These are phyloP conservation scores for Lactarius pseudohatsudake DNA, from an alignment of 768 basidiomycete species.

Conservation along the genomic window DNA sequence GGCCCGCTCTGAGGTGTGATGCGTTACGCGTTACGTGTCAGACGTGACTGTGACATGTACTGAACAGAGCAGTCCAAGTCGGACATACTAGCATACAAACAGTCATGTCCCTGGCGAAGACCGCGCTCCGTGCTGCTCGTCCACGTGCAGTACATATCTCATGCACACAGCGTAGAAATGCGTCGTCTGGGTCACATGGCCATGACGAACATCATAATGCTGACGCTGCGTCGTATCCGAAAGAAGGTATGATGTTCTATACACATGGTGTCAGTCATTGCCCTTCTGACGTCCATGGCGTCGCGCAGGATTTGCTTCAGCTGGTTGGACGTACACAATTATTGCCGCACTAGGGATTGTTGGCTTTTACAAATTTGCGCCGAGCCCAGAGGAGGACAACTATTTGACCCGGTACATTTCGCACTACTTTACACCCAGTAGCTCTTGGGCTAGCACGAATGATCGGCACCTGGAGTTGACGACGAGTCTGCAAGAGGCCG, in stretches of 20 bases:
- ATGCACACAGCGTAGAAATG: slow-evolving; percentile 33
- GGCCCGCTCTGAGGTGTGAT: neutral
- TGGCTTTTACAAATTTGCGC: slow-evolving; percentile 68
- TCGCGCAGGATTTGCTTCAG: slow-evolving; percentile 55
- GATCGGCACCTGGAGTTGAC: slow-evolving; percentile 54
- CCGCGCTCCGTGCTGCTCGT: slow-evolving; percentile 16
- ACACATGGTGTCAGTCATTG: neutral
- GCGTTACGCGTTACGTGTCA: neutral
- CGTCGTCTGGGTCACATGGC: slow-evolving; percentile 26
- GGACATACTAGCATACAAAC: neutral
- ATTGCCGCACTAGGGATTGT: slow-evolving; percentile 50
- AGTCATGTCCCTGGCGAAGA: slow-evolving; percentile 27
- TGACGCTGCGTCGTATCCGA: slow-evolving; percentile 47
- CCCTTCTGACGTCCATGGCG: neutral
- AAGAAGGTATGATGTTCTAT: slow-evolving; percentile 55
- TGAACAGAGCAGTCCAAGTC: neutral
- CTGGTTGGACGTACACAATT: slow-evolving; percentile 67
- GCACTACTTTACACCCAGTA: slow-evolving; percentile 51
- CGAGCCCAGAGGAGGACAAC: slow-evolving; percentile 56
- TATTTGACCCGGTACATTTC: slow-evolving; percentile 68
- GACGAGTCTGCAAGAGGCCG: slow-evolving; percentile 45
- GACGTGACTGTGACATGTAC: slow-evolving; percentile 2
- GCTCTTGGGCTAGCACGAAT: slow-evolving; percentile 56
- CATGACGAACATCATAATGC: slow-evolving; percentile 45
- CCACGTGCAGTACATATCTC: slow-evolving; percentile 9